phyloP scores from a whole-genome alignment of 805 yeast genomes.

The Candida succiphila region DNA sequence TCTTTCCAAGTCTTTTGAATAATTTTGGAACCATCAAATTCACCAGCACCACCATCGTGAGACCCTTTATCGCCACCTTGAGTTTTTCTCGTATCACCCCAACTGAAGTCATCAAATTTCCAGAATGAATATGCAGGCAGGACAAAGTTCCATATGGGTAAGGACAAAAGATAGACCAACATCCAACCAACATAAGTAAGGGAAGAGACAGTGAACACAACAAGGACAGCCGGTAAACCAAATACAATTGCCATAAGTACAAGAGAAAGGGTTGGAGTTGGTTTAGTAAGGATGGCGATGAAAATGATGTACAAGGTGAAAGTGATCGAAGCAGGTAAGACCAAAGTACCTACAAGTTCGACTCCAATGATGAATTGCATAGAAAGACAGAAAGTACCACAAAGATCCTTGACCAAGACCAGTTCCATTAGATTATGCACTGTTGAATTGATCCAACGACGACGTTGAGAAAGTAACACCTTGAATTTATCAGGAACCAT shows the following conservation, averaged over 20 bases:
- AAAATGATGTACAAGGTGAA: constrained; percentile 76
- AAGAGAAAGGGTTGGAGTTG: constrained; percentile 72
- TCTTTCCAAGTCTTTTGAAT: constrained; percentile 94
- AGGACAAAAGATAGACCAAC: constrained; percentile 63
- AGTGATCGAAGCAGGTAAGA: constrained; percentile 78
- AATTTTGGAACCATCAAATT: constrained; percentile 85
- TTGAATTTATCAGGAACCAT: constrained; percentile 76
- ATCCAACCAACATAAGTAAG: constrained; percentile 70
- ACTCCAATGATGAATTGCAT: constrained; percentile 87
- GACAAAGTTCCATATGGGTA: constrained; percentile 92
- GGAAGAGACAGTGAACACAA: constrained; percentile 72
- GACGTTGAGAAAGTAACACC: constrained; percentile 81
- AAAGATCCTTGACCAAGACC: constrained; percentile 71
- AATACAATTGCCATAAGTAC: constrained; percentile 67
- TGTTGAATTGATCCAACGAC: constrained; percentile 96
- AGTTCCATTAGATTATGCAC: constrained; percentile 88
- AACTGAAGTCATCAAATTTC: constrained; percentile 93
- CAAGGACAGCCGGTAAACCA: constrained; percentile 78
- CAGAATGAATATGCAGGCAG: constrained; percentile 82
- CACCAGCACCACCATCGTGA: constrained; percentile 67
- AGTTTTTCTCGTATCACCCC: constrained; percentile 93
- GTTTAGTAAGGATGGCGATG: constrained; percentile 56
- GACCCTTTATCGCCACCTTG: constrained; percentile 57
- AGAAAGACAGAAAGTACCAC: constrained; percentile 92
- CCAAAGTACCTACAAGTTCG: constrained; percentile 80